These are phyloP conservation scores for Ceratonia siliqua DNA, from an alignment of 306 rosid genomes.

Conservation along the genomic window DNA sequence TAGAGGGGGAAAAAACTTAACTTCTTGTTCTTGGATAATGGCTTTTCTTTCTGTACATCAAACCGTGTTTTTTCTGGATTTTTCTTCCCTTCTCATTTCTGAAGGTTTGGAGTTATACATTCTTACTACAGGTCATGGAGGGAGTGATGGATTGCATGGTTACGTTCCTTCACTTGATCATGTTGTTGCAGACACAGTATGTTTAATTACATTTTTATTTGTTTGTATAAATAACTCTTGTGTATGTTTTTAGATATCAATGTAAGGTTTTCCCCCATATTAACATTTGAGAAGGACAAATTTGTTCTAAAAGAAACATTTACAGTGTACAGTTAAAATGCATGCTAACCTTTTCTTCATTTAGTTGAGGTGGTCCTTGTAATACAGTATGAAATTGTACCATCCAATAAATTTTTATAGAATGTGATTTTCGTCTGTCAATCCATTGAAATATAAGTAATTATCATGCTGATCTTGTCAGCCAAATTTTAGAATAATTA, in stretches of 20 bases:
- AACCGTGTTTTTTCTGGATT: neutral
- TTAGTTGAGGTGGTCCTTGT: no score
- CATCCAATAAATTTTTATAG: neutral
- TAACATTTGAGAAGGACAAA: neutral
- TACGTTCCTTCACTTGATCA: slow-evolving; percentile 97
- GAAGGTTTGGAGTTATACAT: slow-evolving; percentile 13
- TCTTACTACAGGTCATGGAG: slow-evolving; percentile 83
- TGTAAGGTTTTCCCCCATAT: neutral
- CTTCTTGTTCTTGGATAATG: neutral
- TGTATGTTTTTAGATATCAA: neutral
- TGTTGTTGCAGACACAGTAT: slow-evolving; percentile 95
- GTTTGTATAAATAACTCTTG: neutral
- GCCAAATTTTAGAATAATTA: neutral
- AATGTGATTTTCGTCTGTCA: neutral
- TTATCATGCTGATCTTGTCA: neutral
- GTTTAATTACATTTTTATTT: slow-evolving; percentile 25
- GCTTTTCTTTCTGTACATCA: neutral
- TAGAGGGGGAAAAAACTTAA: neutral
- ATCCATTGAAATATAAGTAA: neutral
- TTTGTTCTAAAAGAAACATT: neutral
- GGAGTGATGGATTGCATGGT: slow-evolving; percentile 99
- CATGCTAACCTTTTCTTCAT: no score
- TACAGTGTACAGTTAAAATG: neutral
- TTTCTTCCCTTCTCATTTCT: neutral
- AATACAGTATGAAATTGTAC: neutral